Evolutionary conservation across 2,329 filamentous ascomycete species (phyloP), one percentile per base, ranked within the genome.

Genomic region (Colletotrichum sp.): DNA sequence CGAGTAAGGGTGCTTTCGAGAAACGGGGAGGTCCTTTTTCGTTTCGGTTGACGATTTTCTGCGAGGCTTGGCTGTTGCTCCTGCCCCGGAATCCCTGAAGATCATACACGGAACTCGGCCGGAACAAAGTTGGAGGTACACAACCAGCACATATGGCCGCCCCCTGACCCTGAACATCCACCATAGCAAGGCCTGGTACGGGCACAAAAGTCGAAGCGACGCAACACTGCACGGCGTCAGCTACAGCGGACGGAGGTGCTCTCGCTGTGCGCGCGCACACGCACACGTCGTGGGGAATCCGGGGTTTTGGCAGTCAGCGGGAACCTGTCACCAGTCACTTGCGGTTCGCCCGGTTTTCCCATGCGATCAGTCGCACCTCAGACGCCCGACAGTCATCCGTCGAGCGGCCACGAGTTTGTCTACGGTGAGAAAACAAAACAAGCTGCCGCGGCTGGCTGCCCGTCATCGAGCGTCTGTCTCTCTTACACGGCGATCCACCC

Each of bases 81-180:
- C 62, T 67, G 72, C 69, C 55, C 72, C 72, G 30, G 69, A 64
- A 59, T 69, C 64, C 70, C 32, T 72, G 69, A 75, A 72, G 62
- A 75, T 72, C 69, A 72, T 44, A 75, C 63, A 75, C 72, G 62
- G 73, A 75, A 72, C 69, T 68, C 52, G 63, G 63, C 57, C 64
- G 73, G 69, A 75, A 75, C 63, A 68, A 52, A 49, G 36, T 34
- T 52, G 25, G 57, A 52, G 59, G 57, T 55, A 69, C 71, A 22
- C 22, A 44, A 61, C 52, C 49, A 25, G 69, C 39, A 44, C 57
- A 27, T 67, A 63, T 32, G 49, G 72, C 72, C 69, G 69, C 63
- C 62, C 72, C 72, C 69, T 72, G 72, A 67, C 52, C 72, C 52
- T 72, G 55, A 57, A 27, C 39, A 29, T 30, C 55, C 72, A 66